These are phyloP conservation scores for Cystofilobasidium capitatum DNA, from an alignment of 768 basidiomycete genomes.

Conservation along the genomic window DNA sequence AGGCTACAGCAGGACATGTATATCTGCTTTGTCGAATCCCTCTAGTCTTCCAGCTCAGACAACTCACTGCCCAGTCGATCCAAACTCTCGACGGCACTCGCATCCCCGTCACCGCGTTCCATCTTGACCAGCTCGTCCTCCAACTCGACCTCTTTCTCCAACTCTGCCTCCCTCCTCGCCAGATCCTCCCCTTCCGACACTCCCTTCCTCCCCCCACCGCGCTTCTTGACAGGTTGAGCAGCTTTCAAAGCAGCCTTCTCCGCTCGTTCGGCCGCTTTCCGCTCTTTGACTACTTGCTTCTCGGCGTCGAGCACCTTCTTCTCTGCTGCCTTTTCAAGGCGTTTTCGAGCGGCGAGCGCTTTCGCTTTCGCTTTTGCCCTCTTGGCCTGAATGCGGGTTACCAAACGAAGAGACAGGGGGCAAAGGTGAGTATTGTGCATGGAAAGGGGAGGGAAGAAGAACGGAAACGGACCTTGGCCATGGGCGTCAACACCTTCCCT, in stretches of 20 bases:
- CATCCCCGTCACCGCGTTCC: background rate
- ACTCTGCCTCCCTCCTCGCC: background rate
- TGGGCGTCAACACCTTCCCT: conserved; percentile 19
- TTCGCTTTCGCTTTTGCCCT: conserved; percentile 19
- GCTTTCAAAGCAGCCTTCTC: background rate
- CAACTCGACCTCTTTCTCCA: conserved; percentile 4
- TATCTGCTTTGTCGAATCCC: background rate
- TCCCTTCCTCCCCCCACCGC: background rate
- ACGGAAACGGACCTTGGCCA: conserved; percentile 12
- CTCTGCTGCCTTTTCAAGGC: background rate
- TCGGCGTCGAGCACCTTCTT: conserved; percentile 1
- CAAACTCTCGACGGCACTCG: background rate
- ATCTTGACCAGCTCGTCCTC: conserved; percentile 1
- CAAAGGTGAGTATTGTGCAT: no score
- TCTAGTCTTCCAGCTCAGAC: background rate
- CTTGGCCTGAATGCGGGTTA: conserved; percentile 18
- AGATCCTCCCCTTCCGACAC: background rate
- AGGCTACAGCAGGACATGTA: no score
- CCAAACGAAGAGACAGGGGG: no score
- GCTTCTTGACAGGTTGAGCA: background rate
- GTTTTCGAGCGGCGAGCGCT: conserved; percentile 4
- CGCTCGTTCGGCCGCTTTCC: background rate
- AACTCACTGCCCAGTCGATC: background rate
- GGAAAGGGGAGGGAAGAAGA: background rate
- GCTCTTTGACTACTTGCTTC: background rate